Conservation (phyloP, 345 rosid genomes). For the Lepidium africanum region DNA sequence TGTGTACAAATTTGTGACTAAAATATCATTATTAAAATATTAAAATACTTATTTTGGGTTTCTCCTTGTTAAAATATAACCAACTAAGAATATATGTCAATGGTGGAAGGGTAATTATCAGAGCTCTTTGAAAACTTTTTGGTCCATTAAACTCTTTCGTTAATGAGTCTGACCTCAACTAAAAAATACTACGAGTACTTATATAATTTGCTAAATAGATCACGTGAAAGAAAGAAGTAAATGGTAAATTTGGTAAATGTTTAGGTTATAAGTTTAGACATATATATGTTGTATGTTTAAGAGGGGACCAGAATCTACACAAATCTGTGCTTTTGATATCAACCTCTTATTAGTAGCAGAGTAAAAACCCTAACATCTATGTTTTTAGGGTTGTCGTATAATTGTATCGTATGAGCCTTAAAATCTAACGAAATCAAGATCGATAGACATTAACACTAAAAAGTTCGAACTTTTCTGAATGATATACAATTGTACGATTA, state of each 20-base stretch:
- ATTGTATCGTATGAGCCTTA: background rate
- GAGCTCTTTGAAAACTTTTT: background rate
- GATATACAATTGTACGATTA: too few species aligned
- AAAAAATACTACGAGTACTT: background rate
- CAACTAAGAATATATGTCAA: background rate
- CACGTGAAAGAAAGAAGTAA: conserved; percentile 19
- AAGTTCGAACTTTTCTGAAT: background rate
- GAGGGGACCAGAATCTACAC: conserved; percentile 18
- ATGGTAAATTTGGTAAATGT: conserved; percentile 1
- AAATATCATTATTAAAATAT: too few species aligned
- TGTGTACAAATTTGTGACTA: too few species aligned
- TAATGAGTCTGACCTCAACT: background rate
- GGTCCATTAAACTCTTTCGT: background rate
- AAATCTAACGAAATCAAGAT: background rate
- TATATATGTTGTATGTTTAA: background rate
- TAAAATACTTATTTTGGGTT: too few species aligned
- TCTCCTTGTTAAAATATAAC: too few species aligned
- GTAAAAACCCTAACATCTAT: background rate
- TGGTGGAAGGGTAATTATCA: background rate
- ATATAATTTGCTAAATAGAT: background rate
- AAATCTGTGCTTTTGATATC: conserved; percentile 3
- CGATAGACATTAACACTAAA: background rate
- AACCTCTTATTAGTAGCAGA: background rate
- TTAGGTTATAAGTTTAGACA: background rate
- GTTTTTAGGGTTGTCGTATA: background rate